These are phyloP conservation scores for Boletus barrowsii DNA, from an alignment of 768 basidiomycete genomes.

Conservation along the genomic window DNA sequence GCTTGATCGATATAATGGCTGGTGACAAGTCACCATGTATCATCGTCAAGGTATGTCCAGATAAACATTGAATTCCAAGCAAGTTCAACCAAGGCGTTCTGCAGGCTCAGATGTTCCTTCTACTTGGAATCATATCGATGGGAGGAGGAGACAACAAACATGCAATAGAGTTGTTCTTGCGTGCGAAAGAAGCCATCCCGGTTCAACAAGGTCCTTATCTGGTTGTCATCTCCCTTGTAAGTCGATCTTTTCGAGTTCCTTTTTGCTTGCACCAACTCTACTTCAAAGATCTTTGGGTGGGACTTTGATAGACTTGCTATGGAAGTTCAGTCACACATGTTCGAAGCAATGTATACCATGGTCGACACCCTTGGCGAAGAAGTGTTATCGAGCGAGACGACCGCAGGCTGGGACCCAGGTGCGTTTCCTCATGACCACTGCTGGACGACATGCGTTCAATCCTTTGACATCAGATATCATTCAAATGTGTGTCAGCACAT, in stretches of 20 bases:
- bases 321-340: neutral
- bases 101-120: neutral
- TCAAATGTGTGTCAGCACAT: too few relatives aligned
- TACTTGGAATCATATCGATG: neutral
- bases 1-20: too few relatives aligned
- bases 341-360: neutral
- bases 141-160: neutral
- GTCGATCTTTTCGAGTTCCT: neutral
- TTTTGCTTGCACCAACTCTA: neutral
- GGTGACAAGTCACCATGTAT: too few relatives aligned
- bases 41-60: too few relatives aligned
- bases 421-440: too few relatives aligned
- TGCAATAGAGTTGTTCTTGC: neutral
- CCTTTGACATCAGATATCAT: too few relatives aligned
- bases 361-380: neutral
- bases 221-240: neutral
- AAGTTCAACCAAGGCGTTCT: neutral
- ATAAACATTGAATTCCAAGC: neutral
- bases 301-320: conserved; percentile 6
- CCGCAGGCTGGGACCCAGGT: neutral
- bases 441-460: too few relatives aligned
- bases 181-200: neutral
- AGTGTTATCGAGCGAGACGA: neutral
- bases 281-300: conserved; percentile 12
- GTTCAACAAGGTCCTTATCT: neutral